phyloP scores from a whole-genome alignment of 805 yeast genomes.

The Cyberlindnera mycetangii region DNA sequence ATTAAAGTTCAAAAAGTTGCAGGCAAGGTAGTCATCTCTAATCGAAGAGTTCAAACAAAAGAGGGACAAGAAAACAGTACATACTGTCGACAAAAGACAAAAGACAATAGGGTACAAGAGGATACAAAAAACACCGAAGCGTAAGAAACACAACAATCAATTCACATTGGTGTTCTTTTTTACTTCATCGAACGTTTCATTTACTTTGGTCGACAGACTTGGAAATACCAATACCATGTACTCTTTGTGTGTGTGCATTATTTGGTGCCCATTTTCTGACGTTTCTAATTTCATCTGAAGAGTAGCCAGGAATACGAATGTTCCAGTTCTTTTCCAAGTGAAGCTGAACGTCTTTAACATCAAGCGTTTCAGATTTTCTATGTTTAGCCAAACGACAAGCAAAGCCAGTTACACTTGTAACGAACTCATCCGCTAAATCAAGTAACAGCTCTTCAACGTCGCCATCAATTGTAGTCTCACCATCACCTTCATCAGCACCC shows the following conservation, averaged over 20 bases:
- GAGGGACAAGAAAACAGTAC: too few species aligned
- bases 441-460: conserved; percentile 89
- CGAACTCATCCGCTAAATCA: conserved; percentile 95
- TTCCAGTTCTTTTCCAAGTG: conserved; percentile 95
- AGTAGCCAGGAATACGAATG: conserved; percentile 88
- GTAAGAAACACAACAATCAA: too few species aligned
- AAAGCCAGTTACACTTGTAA: conserved; percentile 83
- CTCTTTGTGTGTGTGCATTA: conserved; percentile 57
- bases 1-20: too few species aligned
- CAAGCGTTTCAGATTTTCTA: conserved; percentile 82
- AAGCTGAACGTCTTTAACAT: conserved; percentile 84
- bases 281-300: conserved; percentile 84
- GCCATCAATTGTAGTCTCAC: conserved; percentile 87
- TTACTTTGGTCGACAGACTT: conserved; percentile 46
- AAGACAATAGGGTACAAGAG: too few species aligned
- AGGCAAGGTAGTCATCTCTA: too few species aligned
- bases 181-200: too few species aligned
- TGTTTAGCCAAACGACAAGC: conserved; percentile 96
- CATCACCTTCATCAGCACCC: conserved; percentile 86
- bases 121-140: too few species aligned
- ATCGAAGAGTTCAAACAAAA: too few species aligned
- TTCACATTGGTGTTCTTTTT: too few species aligned
- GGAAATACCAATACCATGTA: conserved; percentile 61
- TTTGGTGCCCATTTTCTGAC: conserved; percentile 72
- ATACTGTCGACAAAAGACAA: too few species aligned